Base-by-base conservation (phyloP, 2,329 filamentous ascomycete species). In the Claviceps capensis region DNA sequence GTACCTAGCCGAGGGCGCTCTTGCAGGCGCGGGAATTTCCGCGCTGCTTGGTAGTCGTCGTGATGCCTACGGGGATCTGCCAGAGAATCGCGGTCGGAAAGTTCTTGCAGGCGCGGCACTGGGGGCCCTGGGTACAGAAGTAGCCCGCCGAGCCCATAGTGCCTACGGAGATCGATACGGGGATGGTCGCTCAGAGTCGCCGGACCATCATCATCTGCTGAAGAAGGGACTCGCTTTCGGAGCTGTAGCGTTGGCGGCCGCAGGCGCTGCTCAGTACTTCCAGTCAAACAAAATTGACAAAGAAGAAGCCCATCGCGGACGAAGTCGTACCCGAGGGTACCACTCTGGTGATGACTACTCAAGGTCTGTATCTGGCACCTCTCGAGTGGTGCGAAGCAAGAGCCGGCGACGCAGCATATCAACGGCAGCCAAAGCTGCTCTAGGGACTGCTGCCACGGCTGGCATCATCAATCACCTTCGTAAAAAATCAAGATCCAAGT, bases 191-290 rank as follows among this genome's bases (percentile, higher is more conserved):
- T 61, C 63, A 19, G 66, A 65, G 16, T 70, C 67, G 13, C 68
- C 66, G 13, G 65, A 72, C 42, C 66, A 69, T 48, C 68, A 71
- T 41, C 73, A 71, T 43, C 73, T 73, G 48, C 67, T 83, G 51
- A 81, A 81, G 63, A 81, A 78, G 1, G 80, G 79, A 22, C 68
- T 83, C 22, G 81, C 79, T 36, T 71, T 83, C 43, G 81, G 81
- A 8, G 80, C 79, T 9, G 79, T 81, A 22, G 80, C 79, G 16
- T 70, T 83, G 23, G 81, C 80, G 7, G 77, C 81, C 19, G 79
- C 80, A 3, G 81, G 80, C n/a, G 80, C 80, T 5, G 74, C 79
- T 55, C 82, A 83, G 61, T 82, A 82, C 60, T 76, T 78, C 61
- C 75, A 82, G 56, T 73, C 75, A 58, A 77, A 72, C 64, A 81